Base-by-base conservation (phyloP, 176 grass and related monocot genomes). In the Triticum monococcum region DNA sequence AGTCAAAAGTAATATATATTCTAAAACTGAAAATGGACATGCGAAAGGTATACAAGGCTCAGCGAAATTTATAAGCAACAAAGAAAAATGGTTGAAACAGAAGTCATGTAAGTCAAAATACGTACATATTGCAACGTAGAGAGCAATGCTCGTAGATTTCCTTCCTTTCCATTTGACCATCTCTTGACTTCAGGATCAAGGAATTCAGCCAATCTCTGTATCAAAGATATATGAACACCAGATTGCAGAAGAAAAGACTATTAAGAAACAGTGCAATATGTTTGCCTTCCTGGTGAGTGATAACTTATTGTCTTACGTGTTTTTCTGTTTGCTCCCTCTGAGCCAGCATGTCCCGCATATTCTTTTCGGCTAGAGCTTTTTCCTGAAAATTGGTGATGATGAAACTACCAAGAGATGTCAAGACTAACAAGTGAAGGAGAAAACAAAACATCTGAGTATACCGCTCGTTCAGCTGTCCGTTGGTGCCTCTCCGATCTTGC, bases 121-220 rank as follows among this genome's bases (percentile, higher is more conserved):
- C 86, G 16, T 91, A 99, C 97, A 91, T 99, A 99, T 94, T 99
- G 97, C 68, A 99, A 85, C 64, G 97, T 99, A 23, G 97, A 99
- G 22, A 99, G 80, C 88, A 99, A 87, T 35, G 97, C 97, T 75
- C 97, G 97, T 30, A 99, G 83, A 87, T 99, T 99, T 92, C 94
- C 97, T 94, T 96, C 90, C 92, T 99, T 99, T 81, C 97, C 97
- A 79, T 90, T 96, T 88, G 97, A 99, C 97, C 97, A 99, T 92
- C 97, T 86, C 90, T 94, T 99, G 82, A 99, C 85, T 66, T 99
- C 97, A 88, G 90, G 87, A 89, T 96, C 94, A 84, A 99, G 88
- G 63, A 92, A 94, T 87, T 99, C 97, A 41, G 94, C 89, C 75
- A 99, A 83, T 85, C 97, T 99, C 97, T 99, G 92, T 67, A 92